Percentiles rank a stretch among this genome's conserved stretches.
Conservation (phyloP, 352 stramenopile genomes). For the Aphanomyces astaci region DNA sequence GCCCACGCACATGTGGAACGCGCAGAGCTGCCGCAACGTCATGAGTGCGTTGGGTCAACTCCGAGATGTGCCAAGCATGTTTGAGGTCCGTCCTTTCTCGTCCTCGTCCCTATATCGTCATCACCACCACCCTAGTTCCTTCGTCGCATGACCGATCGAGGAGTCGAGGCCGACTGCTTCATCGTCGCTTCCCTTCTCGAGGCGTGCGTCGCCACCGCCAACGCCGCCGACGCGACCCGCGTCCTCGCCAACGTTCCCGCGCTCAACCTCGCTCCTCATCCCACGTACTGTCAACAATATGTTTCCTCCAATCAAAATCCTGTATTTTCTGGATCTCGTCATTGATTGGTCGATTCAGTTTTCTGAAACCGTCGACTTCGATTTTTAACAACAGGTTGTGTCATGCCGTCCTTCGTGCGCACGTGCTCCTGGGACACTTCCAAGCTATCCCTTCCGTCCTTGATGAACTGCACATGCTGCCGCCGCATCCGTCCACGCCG, state of each 20-base stretch:
- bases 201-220: background rate
- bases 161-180: background rate
- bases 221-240: background rate
- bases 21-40: slow-evolving; percentile 17
- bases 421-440: background rate
- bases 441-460: background rate
- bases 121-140: slow-evolving; percentile 13
- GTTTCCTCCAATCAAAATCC: background rate
- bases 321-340: background rate
- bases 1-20: slow-evolving; percentile 5
- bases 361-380: background rate
- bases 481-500: background rate
- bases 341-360: background rate
- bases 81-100: background rate
- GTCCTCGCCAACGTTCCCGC: slow-evolving; percentile 12
- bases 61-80: background rate
- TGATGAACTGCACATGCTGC: background rate
- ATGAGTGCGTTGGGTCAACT: slow-evolving; percentile 9
- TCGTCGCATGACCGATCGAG: background rate
- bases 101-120: background rate
- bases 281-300: background rate
- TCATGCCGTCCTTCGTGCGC: background rate
- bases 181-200: slow-evolving; percentile 5
- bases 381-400: background rate
- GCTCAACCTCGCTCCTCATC: background rate